Percentiles rank a stretch among this genome's conserved stretches.
Evolutionary conservation across 1,284 basidiomycete species (phyloP).

Genomic region (Rhodotorula glutinis): DNA sequence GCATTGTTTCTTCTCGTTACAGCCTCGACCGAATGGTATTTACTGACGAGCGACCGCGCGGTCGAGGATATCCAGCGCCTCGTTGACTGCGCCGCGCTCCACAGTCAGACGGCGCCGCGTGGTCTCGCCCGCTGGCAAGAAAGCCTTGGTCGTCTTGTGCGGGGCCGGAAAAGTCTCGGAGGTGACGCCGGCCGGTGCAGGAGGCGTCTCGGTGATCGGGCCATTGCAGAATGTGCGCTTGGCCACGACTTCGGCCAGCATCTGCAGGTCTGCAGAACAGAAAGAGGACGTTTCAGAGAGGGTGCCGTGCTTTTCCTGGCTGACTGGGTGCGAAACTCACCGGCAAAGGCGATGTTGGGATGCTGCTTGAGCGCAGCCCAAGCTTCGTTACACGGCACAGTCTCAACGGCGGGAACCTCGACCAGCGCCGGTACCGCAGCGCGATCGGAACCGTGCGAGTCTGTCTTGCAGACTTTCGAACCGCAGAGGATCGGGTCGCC

Average conservation of each 20-base stretch:
- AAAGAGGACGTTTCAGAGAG: not conserved
- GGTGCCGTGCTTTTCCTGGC: too few species aligned
- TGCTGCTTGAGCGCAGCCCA: conserved; percentile 42
- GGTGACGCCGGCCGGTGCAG: not conserved
- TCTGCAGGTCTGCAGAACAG: conserved; percentile 41
- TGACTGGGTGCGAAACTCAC: too few species aligned
- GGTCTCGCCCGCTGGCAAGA: conserved; percentile 2
- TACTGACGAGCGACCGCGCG: not conserved
- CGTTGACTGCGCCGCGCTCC: conserved; percentile 39
- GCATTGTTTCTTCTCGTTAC: not conserved
- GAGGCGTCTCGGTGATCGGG: conserved; percentile 11
- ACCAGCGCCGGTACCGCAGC: conserved; percentile 4
- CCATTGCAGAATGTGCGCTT: conserved; percentile 40
- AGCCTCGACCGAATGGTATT: too few species aligned
- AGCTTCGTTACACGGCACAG: conserved; percentile 42
- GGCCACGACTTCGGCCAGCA: conserved; percentile 46
- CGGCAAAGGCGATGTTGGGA: conserved; percentile 42
- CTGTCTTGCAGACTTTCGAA: conserved; percentile 34
- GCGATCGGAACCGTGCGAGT: not conserved
- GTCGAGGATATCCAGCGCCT: conserved; percentile 41
- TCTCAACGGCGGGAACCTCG: conserved; percentile 25
- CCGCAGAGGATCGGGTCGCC: conserved; percentile 42
- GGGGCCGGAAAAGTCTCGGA: not conserved
- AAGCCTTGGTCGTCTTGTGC: conserved; percentile 3
- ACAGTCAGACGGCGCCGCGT: conserved; percentile 36